Base-by-base conservation (phyloP, 371 early-diverging fungal genomes). In the Coemansia sp. region DNA sequence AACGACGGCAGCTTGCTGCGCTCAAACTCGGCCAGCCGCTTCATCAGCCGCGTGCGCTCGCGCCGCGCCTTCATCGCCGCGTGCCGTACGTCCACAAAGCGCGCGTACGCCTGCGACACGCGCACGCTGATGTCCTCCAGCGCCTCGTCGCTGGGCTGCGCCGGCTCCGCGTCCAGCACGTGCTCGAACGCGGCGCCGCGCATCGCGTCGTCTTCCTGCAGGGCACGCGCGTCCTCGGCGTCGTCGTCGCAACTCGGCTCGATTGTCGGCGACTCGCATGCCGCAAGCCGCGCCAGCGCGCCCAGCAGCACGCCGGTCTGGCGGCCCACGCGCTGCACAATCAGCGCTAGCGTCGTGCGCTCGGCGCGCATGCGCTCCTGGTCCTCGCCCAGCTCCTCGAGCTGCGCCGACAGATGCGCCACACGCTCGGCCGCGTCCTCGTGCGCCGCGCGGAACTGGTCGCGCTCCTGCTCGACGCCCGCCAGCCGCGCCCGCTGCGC, bases 311-410 rank as follows among this genome's bases (percentile, higher is more conserved):
- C 76, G 30, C 30, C 53, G 40, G 67, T 49, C 58, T 75, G 76
- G 7, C 76, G 62, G 26, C 45, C 47, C 20, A 75, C 75, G 32
- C 76, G 67, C 31, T 51, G 47, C 9, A 75, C 55, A 5, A 67
- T 56, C 13, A 66, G 67, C 31, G 67, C 68, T 6, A 75, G 47
- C 9, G 74, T 72, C 41, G 56, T 57, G 63, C 59, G 63, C 40
- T 55, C 57, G 1, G 76, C 76, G n/a, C 58, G 57, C 57, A 60
- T 67, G n/a, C 76, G 67, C 61, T 75, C 76, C 30, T 74, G 67
- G 13, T 59, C 38, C 26, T 67, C 76, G 54, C 64, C 57, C 4
- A 75, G 67, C 34, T 75, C 74, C 20, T 75, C 76, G 11, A 75
- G 62, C 60, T 75, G 76, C 9, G 45, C 67, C 3, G 58, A 51